A percentile compares a stretch with the other conserved stretches of the same genome.
Conservation (phyloP, 768 basidiomycete species). For the Candolleomyces efflorescens region DNA sequence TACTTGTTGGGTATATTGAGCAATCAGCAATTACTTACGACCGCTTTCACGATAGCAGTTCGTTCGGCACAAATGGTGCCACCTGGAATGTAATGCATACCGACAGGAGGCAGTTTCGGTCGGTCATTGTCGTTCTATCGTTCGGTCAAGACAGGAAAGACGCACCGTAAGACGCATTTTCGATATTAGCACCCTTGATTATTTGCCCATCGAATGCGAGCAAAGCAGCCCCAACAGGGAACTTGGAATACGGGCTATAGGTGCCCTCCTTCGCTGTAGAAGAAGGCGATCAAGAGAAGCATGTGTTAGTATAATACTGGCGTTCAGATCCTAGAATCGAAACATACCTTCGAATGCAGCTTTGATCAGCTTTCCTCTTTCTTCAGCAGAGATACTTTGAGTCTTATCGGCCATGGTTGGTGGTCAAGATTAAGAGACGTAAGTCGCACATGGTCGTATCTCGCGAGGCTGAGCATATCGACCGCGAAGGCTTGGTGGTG, state of each 20-base stretch:
- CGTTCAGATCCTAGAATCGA: neutral
- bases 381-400: constrained; percentile 32
- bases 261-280: constrained; percentile 69
- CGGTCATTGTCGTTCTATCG: neutral
- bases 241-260: constrained; percentile 86
- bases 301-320: too few relatives aligned
- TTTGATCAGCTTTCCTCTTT: constrained; percentile 47
- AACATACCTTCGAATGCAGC: constrained; percentile 55
- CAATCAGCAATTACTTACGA: constrained; percentile 46
- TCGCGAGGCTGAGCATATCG: neutral
- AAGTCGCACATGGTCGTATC: neutral
- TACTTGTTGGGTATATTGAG: neutral
- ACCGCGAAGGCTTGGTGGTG: neutral
- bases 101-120: neutral
- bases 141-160: neutral
- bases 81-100: constrained; percentile 39
- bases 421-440: neutral
- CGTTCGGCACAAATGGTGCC: constrained; percentile 92
- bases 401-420: constrained; percentile 3
- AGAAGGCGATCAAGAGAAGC: neutral
- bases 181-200: constrained; percentile 86
- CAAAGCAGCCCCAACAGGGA: constrained; percentile 89
- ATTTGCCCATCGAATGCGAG: constrained; percentile 65
- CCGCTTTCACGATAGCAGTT: constrained; percentile 92
- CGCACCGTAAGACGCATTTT: constrained; percentile 92